These are phyloP conservation scores for Tricholoma bakamatsutake DNA, from an alignment of 768 basidiomycete genomes.

Conservation along the genomic window DNA sequence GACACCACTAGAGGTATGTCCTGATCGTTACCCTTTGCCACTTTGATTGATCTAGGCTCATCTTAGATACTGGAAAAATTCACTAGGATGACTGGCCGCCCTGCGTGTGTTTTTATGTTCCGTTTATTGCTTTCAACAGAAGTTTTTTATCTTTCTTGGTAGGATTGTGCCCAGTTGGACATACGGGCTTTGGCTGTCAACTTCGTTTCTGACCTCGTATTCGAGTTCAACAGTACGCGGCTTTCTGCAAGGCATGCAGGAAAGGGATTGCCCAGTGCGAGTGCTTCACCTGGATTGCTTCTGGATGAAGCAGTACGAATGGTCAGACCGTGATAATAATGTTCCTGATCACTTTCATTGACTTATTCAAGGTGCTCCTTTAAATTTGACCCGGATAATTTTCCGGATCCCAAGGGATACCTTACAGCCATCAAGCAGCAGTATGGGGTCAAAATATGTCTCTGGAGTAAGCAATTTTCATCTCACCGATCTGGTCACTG, in stretches of 20 bases:
- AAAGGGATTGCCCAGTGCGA: slow-evolving; percentile 55
- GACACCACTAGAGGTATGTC: slow-evolving; percentile 54
- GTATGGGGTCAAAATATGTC: slow-evolving; percentile 65
- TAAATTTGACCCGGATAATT: slow-evolving; percentile 71
- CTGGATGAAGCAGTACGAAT: slow-evolving; percentile 71
- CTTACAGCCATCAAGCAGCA: slow-evolving; percentile 52
- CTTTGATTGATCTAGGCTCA: not conserved
- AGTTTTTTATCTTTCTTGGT: slow-evolving; percentile 16
- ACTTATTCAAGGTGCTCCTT: slow-evolving; percentile 56
- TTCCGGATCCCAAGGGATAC: slow-evolving; percentile 67
- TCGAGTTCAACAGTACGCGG: slow-evolving; percentile 62
- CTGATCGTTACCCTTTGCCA: not conserved
- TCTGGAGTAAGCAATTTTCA: slow-evolving; percentile 50
- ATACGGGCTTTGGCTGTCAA: slow-evolving; percentile 74
- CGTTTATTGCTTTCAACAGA: slow-evolving; percentile 2
- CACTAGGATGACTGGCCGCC: slow-evolving; percentile 58
- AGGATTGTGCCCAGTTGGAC: slow-evolving; percentile 69
- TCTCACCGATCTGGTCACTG: not conserved
- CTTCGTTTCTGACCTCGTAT: slow-evolving; percentile 69
- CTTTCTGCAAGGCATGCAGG: slow-evolving; percentile 67
- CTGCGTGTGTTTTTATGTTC: slow-evolving; percentile 35
- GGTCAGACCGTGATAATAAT: slow-evolving; percentile 27
- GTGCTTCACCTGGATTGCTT: slow-evolving; percentile 78
- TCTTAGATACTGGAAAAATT: slow-evolving; percentile 52
- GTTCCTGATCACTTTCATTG: slow-evolving; percentile 9